phyloP scores from a whole-genome alignment of 2,329 filamentous ascomycete genomes.

The Tolypocladium inflatum region DNA sequence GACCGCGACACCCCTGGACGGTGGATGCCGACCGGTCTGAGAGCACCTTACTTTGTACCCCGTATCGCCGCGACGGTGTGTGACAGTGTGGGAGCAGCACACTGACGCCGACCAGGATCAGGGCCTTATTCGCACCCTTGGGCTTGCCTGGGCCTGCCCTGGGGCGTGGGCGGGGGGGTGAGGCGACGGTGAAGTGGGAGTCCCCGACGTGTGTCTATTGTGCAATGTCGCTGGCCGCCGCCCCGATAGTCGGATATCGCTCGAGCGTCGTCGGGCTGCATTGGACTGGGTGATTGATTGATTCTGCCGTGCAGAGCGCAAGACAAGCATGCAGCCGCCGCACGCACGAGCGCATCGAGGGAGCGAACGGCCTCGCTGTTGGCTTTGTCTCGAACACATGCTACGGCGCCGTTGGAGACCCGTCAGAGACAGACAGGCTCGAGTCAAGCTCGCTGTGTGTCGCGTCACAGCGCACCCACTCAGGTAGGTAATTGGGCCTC shows the following conservation, averaged over 20 bases:
- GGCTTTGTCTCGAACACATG: not conserved
- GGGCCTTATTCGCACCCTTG: not conserved
- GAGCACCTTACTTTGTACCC: not conserved
- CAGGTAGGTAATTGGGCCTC: not conserved
- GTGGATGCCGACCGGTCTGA: not conserved
- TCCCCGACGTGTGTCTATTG: not conserved
- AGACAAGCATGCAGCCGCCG: constrained; percentile 1
- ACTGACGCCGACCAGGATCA: not conserved
- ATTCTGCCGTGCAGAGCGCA: constrained; percentile 1
- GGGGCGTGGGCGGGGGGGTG: not conserved
- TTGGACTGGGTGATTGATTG: not conserved
- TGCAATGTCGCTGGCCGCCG: not conserved
- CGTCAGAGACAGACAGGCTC: not conserved
- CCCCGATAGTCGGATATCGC: not conserved
- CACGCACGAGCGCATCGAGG: not conserved
- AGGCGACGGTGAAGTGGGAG: no score
- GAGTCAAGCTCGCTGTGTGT: not conserved
- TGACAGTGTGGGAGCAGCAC: not conserved
- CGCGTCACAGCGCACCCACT: not conserved
- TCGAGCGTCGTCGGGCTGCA: not conserved
- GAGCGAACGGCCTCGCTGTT: not conserved
- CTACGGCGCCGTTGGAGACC: not conserved
- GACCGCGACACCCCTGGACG: not conserved
- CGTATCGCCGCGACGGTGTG: not conserved
- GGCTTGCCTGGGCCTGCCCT: not conserved